Percentiles rank a stretch among this genome's conserved stretches.
These are phyloP conservation scores for Kingdonia uniflora DNA, from an alignment of 164 flowering plant species.

Conservation along the genomic window DNA sequence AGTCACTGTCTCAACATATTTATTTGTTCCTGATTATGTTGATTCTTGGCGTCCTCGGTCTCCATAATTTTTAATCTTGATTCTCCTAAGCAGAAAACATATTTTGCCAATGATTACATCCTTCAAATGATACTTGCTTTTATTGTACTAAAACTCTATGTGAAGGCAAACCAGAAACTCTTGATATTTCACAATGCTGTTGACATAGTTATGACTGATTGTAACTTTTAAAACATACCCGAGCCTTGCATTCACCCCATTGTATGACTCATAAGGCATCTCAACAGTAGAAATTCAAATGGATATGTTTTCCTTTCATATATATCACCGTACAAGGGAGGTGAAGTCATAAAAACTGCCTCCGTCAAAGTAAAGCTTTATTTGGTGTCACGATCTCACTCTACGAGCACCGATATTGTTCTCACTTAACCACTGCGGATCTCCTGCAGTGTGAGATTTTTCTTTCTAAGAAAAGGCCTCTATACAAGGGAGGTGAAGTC, in stretches of 20 bases:
- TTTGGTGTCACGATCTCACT: too few relatives aligned
- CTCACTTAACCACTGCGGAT: too few relatives aligned
- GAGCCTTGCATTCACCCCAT: slow-evolving; percentile 90
- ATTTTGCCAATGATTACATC: slow-evolving; percentile 93
- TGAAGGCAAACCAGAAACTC: slow-evolving; percentile 95
- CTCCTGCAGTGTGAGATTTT: too few relatives aligned
- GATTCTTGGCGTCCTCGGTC: slow-evolving; percentile 95
- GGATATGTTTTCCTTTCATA: slow-evolving; percentile 88
- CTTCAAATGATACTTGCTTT: slow-evolving; percentile 98
- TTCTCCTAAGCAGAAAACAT: slow-evolving; percentile 89
- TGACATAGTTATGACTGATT: slow-evolving; percentile 73
- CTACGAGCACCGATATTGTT: too few relatives aligned
- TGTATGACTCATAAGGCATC: slow-evolving; percentile 96
- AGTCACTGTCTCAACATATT: slow-evolving; percentile 96
- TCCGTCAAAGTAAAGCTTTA: slow-evolving; percentile 92
- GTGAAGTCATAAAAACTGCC: slow-evolving; percentile 96
- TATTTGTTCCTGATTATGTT: slow-evolving; percentile 86
- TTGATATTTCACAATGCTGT: slow-evolving; percentile 72
- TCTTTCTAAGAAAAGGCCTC: too few relatives aligned
- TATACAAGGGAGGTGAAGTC: slow-evolving; percentile 98
- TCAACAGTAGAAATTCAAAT: slow-evolving; percentile 97
- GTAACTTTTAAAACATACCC: slow-evolving; percentile 93
- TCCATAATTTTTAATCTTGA: slow-evolving; percentile 95
- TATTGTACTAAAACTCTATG: slow-evolving; percentile 90
- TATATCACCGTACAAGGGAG: slow-evolving; percentile 94